These are phyloP conservation scores for Rhodosporidiobolus odoratus DNA, from an alignment of 768 basidiomycete species.

Conservation along the genomic window DNA sequence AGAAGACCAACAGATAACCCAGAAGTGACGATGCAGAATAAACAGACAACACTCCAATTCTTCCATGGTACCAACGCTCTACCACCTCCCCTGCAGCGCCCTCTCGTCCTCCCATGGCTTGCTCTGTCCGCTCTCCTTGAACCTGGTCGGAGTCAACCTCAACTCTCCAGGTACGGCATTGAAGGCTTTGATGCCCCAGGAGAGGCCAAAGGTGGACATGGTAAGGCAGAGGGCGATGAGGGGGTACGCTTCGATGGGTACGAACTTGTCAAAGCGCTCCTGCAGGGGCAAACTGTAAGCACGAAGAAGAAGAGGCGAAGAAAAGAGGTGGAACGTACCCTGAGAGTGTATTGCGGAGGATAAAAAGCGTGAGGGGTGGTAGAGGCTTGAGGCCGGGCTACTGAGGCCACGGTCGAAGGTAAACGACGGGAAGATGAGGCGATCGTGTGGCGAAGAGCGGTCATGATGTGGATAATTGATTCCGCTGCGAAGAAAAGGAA, in stretches of 20 bases:
- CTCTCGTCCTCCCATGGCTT: conserved; percentile 13
- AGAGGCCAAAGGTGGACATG: background rate
- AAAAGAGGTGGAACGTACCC: background rate
- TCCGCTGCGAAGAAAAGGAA: background rate
- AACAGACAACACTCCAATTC: too few species aligned
- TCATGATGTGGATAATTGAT: too few species aligned
- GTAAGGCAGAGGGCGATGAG: background rate
- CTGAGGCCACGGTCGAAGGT: background rate
- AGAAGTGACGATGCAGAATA: too few species aligned
- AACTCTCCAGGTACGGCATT: conserved; percentile 1
- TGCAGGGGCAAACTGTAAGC: background rate
- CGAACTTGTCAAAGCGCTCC: background rate
- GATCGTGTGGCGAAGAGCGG: background rate
- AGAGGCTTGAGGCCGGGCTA: background rate
- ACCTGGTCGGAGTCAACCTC: background rate
- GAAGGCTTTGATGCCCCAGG: background rate
- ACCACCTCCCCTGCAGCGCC: conserved; percentile 9
- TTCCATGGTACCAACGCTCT: too few species aligned
- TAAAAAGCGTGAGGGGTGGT: background rate
- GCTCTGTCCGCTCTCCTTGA: too few species aligned
- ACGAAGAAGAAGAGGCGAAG: background rate
- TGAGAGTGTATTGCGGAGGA: conserved; percentile 3
- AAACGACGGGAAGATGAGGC: background rate
- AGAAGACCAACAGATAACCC: too few species aligned
- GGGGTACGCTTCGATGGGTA: conserved; percentile 3